Evolutionary conservation across 441 rosid genomes (phyloP), one percentile per base, ranked within the genome.

Genomic region (Caryocar brasiliense): DNA sequence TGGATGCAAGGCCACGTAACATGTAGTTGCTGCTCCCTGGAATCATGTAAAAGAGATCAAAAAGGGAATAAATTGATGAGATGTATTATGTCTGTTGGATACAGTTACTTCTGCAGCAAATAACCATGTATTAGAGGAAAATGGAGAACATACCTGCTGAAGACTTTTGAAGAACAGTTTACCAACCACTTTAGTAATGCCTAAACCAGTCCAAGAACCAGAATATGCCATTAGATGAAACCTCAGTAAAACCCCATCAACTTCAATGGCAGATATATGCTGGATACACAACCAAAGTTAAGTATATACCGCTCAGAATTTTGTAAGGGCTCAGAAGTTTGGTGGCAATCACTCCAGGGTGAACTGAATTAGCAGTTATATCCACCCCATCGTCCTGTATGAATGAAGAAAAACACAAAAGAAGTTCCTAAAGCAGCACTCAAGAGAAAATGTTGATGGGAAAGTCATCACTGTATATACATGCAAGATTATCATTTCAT

Each of bases 1-100:
- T n/a, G n/a, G n/a, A n/a, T n/a, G n/a, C n/a, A n/a, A n/a, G n/a
- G n/a, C n/a, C n/a, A n/a, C n/a, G n/a, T n/a, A n/a, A n/a, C n/a
- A n/a, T n/a, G n/a, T n/a, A n/a, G n/a, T n/a, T n/a, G 57, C 64
- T 24, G 51, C 44, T 15, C 64, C 84, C 83, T 82, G 56, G 34
- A 66, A 58, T 20, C 59, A 49, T 23, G 7, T 28, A 43, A 40
- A 17, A 17, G 48, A 41, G 6, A 40, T 26, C 18, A 40, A 1
- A 28, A 11, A 26, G 26, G 1, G 32, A 49, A 29, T 23, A 29
- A 17, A 27, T 18, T 45, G 35, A 13, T 32, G 40, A 7, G 10
- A 1, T 13, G 51, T 9, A 45, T 7, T 7, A 29, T 10, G 9
- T 6, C 38, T 10, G 12, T 14, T 3, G 1, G 9, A 3, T 45